Base-by-base conservation (phyloP, 768 basidiomycete species). In the Serendipita vermifera region DNA sequence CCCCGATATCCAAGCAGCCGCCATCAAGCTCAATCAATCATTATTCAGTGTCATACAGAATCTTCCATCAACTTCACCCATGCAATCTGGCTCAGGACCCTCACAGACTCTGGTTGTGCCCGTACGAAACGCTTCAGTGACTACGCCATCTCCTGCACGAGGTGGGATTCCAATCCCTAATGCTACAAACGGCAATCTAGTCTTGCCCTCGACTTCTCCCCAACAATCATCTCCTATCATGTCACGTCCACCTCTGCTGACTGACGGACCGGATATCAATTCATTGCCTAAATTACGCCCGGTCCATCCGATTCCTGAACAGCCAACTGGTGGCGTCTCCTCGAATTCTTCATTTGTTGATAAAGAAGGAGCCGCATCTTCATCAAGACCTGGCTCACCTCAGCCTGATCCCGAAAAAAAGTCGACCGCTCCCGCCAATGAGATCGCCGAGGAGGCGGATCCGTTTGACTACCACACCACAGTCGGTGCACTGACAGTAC, bases 391-490 rank as follows among this genome's bases (percentile, higher is more conserved):
- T 26, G 46, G 29, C n/a, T 20, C 29, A 7, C 46, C 46, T 22
- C 7, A 24, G 17, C 46, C 22, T 7, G 46, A 51, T 24, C 46
- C 46, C 32, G 46, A 51, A n/a, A 51, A 31, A 31, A 51, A 51
- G 24, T 15, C 46, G 9, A 51, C 46, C 63, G 54, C 76, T 15
- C 55, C 57, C 27, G 31, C 33, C 17, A 40, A 43, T 31, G 48
- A 33, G 32, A 56, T 38, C 22, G 55, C 61, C 20, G 60, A 77
- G 62, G 84, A 82, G 36, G 68, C 70, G 15, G 91, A 93, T 65
- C 75, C 77, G 2, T 90, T 99, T 63, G 90, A 96, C 65, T 96
- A 96, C 63, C 85, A 89, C 61, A 79, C 82, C 17, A 97, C 91
- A 0, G 94, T 99, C 54, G 89, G 87, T 64, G 88, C 87, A 51